Evolutionary conservation across 768 basidiomycete genomes (phyloP).

Genomic region (Boletus edulis): DNA sequence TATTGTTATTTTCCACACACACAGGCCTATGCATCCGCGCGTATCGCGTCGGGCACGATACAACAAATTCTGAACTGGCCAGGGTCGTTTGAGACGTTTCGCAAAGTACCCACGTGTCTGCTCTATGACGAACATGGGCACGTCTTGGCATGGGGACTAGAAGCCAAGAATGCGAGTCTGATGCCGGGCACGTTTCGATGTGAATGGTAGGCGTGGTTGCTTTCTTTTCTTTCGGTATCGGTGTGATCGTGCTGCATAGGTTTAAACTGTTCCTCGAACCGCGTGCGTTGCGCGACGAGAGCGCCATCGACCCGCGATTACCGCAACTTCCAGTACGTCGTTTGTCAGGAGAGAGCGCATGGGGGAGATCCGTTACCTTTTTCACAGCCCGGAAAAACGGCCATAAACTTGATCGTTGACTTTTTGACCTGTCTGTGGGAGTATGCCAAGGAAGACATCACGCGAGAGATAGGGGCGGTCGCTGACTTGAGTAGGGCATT

Average conservation of each 20-base stretch:
- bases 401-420: conserved; percentile 79
- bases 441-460: conserved; percentile 84
- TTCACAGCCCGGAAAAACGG: conserved; percentile 65
- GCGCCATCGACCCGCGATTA: conserved; percentile 69
- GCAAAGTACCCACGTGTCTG: conserved; percentile 85
- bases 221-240: no score
- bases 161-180: conserved; percentile 78
- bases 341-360: neutral
- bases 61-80: conserved; percentile 89
- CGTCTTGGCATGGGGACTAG: conserved; percentile 81
- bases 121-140: conserved; percentile 73
- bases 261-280: conserved; percentile 91
- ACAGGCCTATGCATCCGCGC: conserved; percentile 84
- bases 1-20: neutral
- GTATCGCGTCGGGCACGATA: conserved; percentile 73
- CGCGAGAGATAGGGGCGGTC: conserved; percentile 80
- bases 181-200: conserved; percentile 61
- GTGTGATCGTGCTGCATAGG: conserved; percentile 31
- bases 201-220: conserved; percentile 41
- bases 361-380: neutral
- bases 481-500: conserved; percentile 70
- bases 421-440: conserved; percentile 84
- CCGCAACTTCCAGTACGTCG: conserved; percentile 71
- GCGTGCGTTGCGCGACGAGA: conserved; percentile 69
- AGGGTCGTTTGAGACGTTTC: conserved; percentile 80